phyloP scores from a whole-genome alignment of 768 basidiomycete species.

The Hortiboletus campestris region DNA sequence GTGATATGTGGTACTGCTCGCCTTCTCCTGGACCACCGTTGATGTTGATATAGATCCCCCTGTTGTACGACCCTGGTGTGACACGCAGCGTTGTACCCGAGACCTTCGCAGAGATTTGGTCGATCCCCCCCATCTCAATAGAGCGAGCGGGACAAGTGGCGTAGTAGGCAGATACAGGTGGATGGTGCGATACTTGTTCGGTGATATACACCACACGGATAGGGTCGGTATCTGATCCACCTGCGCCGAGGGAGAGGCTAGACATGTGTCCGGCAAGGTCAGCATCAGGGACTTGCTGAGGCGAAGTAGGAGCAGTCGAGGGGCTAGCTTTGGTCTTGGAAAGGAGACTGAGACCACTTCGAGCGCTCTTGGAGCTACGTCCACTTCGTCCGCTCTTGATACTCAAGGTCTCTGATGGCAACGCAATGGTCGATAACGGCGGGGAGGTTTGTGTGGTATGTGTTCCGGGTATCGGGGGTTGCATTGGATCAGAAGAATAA shows the following conservation, averaged over 20 bases:
- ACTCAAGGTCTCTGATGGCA: constrained; percentile 49
- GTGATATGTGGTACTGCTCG: constrained; percentile 84
- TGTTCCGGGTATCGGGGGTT: constrained; percentile 45
- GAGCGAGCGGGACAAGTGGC: constrained; percentile 72
- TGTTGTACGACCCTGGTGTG: constrained; percentile 77
- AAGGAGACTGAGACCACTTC: constrained; percentile 54
- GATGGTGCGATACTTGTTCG: constrained; percentile 96
- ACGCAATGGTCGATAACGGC: constrained; percentile 18
- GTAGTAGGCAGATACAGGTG: constrained; percentile 86
- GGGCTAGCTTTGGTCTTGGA: constrained; percentile 45
- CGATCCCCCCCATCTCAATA: constrained; percentile 74
- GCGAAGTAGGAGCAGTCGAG: constrained; percentile 43
- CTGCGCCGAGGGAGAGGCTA: constrained; percentile 52
- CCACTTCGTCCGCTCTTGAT: constrained; percentile 47
- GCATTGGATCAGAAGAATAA: constrained; percentile 47
- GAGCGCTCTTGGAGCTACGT: constrained; percentile 58
- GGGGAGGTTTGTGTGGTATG: constrained; percentile 34
- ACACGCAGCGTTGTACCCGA: constrained; percentile 86
- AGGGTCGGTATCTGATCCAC: constrained; percentile 31
- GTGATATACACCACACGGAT: constrained; percentile 79
- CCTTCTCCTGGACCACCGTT: constrained; percentile 72
- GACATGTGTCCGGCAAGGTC: constrained; percentile 54
- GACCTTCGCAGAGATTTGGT: constrained; percentile 92
- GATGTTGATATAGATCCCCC: constrained; percentile 83
- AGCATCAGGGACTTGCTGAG: constrained; percentile 40